These are phyloP conservation scores for Cladorrhinum sp. DNA, from an alignment of 2,329 filamentous ascomycete genomes.

Conservation along the genomic window DNA sequence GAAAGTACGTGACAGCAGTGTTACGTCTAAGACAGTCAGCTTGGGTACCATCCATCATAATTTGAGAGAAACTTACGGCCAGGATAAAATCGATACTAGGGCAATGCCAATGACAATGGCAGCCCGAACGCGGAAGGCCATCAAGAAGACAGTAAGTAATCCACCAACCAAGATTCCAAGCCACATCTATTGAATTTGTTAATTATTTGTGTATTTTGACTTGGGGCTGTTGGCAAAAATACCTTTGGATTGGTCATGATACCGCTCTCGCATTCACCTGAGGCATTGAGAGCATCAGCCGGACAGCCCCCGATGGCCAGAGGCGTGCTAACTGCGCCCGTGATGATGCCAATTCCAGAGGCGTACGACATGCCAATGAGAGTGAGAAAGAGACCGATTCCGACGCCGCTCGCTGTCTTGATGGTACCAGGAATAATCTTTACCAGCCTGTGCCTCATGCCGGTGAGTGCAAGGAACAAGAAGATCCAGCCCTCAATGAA, in stretches of 20 bases:
- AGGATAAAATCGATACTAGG: slow-evolving; percentile 69
- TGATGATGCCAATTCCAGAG: slow-evolving; percentile 78
- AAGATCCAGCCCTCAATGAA: slow-evolving; percentile 65
- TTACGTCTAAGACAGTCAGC: slow-evolving; percentile 45
- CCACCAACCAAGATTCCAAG: slow-evolving; percentile 79
- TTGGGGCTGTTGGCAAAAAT: slow-evolving; percentile 21
- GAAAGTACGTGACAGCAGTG: slow-evolving; percentile 71
- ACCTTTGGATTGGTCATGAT: slow-evolving; percentile 77
- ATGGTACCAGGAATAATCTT: slow-evolving; percentile 62
- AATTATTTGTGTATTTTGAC: too few species aligned
- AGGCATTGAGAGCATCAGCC: slow-evolving; percentile 47
- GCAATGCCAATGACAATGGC: slow-evolving; percentile 72
- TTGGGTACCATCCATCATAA: not conserved
- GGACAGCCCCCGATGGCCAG: slow-evolving; percentile 74
- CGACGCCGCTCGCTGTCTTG: slow-evolving; percentile 63
- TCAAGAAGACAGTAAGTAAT: slow-evolving; percentile 74
- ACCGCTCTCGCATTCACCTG: slow-evolving; percentile 52
- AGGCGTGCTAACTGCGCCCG: slow-evolving; percentile 66
- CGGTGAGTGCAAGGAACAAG: slow-evolving; percentile 61
- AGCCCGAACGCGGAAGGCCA: slow-evolving; percentile 73
- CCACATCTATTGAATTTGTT: slow-evolving; percentile 61
- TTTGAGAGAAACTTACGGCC: slow-evolving; percentile 55
- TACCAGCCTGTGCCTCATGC: slow-evolving; percentile 71
- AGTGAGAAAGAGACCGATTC: slow-evolving; percentile 63
- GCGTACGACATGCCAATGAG: slow-evolving; percentile 70